Evolutionary conservation across 176 grass and related monocot species (phyloP).

Genomic region (Oropetium thomaeum): DNA sequence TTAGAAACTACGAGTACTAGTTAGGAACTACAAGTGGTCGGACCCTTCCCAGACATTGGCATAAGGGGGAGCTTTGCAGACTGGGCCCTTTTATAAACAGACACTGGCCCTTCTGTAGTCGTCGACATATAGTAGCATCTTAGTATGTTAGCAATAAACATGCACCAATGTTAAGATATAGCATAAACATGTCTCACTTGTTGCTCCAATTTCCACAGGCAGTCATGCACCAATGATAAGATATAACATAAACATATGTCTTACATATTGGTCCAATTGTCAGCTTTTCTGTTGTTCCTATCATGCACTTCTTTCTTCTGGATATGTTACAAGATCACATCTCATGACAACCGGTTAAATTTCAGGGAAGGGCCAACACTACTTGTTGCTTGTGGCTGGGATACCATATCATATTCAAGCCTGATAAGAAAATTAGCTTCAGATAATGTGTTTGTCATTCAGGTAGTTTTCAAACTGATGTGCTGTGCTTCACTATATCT

Average conservation of each 20-base stretch:
- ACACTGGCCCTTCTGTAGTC: not conserved
- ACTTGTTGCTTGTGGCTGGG: conserved; percentile 82
- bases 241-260: not conserved
- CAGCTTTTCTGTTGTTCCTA: not conserved
- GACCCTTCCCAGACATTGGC: no score
- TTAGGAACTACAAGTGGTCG: not conserved
- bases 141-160: not conserved
- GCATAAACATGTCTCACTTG: not conserved
- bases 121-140: not conserved
- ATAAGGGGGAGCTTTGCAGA: no score
- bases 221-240: not conserved
- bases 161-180: not conserved
- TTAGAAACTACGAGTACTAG: not conserved
- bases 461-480: conserved; percentile 48
- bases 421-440: conserved; percentile 64
- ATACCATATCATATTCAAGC: conserved; percentile 84
- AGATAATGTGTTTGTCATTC: conserved; percentile 88
- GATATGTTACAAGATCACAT: not conserved
- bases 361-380: conserved; percentile 84
- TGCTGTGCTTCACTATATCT: not conserved
- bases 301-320: conserved; percentile 16
- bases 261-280: not conserved
- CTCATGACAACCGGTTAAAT: conserved; percentile 19
- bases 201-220: not conserved
- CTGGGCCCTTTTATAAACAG: conserved; percentile 7